A percentile compares a stretch with the other conserved stretches of the same genome.
Conservation (phyloP, 2,329 filamentous ascomycete genomes). For the Bimuria novae-zelandiae region DNA sequence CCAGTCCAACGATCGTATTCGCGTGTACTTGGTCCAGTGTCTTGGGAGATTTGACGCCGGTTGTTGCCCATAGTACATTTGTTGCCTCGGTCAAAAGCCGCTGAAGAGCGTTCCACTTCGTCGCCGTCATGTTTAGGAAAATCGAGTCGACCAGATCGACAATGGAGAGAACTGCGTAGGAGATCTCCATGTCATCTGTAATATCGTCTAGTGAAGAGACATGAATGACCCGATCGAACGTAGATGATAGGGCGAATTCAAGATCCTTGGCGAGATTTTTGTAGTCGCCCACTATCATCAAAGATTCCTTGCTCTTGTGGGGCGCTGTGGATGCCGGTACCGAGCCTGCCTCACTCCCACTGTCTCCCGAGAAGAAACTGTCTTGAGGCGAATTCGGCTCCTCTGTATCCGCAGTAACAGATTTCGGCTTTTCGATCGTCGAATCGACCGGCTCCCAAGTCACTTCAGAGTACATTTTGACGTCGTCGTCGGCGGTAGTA, state of each 20-base stretch:
- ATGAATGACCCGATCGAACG: not conserved
- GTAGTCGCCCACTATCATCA: constrained; percentile 7
- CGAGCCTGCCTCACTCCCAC: constrained; percentile 7
- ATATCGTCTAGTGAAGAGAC: not conserved
- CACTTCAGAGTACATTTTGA: constrained; percentile 16
- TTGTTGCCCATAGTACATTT: constrained; percentile 24
- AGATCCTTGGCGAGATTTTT: not conserved
- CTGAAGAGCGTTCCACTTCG: constrained; percentile 4
- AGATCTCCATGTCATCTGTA: constrained; percentile 5
- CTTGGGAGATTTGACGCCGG: constrained; percentile 1
- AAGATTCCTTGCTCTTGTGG: not conserved
- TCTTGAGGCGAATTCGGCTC: not conserved
- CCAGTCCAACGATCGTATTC: constrained; percentile 16
- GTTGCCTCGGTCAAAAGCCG: constrained; percentile 10
- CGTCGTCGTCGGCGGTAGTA: constrained; percentile 14
- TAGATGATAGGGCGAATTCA: not conserved
- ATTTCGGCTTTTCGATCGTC: not conserved
- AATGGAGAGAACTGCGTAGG: constrained; percentile 7
- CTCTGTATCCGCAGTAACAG: too few relatives aligned
- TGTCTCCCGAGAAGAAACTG: constrained; percentile 9
- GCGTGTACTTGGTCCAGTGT: not conserved
- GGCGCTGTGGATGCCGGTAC: constrained; percentile 1
- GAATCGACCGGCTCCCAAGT: constrained; percentile 7
- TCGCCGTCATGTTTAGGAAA: constrained; percentile 7
- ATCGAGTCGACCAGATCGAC: constrained; percentile 13